Percentiles rank a stretch among this genome's conserved stretches.
phyloP scores from a whole-genome alignment of 805 yeast species.

The Wickerhamiella azyma region DNA sequence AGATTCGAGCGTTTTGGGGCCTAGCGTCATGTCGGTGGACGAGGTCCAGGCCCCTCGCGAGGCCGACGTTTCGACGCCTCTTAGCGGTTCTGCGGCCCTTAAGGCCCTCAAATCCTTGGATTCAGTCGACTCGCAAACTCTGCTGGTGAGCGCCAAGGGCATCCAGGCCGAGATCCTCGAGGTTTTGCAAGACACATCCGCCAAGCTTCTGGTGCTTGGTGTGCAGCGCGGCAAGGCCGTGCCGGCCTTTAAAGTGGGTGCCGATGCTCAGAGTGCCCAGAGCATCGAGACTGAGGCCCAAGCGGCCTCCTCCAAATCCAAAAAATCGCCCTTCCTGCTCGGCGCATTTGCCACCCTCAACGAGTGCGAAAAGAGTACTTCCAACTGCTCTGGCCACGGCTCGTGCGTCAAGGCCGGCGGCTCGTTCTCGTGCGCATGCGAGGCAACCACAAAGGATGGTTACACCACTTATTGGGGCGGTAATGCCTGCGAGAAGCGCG shows the following conservation, averaged over 20 bases:
- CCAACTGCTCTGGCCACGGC: conserved; percentile 29
- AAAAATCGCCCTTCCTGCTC: background rate
- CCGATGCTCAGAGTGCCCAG: no score
- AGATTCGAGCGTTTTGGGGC: conserved; percentile 14
- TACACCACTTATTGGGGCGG: conserved; percentile 28
- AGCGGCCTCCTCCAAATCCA: background rate
- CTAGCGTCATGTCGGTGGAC: conserved; percentile 11
- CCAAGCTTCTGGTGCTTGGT: conserved; percentile 16
- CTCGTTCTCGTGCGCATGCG: conserved; percentile 26
- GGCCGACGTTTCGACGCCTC: conserved; percentile 2
- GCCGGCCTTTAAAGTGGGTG: background rate
- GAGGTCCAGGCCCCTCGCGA: background rate
- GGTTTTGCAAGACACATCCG: background rate
- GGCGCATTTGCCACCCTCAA: conserved; percentile 19
- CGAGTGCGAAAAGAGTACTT: conserved; percentile 24
- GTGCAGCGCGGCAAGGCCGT: conserved; percentile 8
- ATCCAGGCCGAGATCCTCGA: background rate
- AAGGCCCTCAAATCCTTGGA: background rate
- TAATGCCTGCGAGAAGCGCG: conserved; percentile 49
- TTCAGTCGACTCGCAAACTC: background rate
- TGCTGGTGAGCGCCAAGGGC: conserved; percentile 3
- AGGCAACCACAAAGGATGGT: conserved; percentile 20
- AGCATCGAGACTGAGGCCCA: background rate
- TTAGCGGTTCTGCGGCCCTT: background rate
- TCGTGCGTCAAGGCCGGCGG: conserved; percentile 23